Conservation (phyloP, 495 filamentous ascomycete species). For the Cercophora samala region DNA sequence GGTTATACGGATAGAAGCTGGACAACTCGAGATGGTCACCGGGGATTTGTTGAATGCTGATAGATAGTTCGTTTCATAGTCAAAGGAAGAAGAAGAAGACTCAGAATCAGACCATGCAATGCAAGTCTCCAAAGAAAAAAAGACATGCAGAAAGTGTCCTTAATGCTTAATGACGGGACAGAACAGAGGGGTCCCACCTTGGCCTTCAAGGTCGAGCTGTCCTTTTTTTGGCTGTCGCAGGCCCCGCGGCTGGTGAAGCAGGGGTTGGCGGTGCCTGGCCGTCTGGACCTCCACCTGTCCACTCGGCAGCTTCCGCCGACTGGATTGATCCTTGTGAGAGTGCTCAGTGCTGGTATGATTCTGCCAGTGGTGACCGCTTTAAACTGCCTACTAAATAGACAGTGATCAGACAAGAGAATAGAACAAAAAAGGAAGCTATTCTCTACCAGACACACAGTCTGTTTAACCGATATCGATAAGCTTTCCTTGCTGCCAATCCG, state of each 20-base stretch:
- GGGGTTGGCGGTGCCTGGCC: conserved; percentile 12
- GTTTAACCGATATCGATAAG: background rate
- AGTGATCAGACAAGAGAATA: background rate
- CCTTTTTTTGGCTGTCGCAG: conserved; percentile 28
- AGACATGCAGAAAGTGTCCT: conserved; percentile 17
- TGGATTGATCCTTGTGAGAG: conserved; percentile 5
- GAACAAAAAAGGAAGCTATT: background rate
- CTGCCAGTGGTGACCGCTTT: conserved; percentile 16
- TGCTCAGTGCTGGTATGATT: background rate
- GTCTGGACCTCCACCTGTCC: conserved; percentile 10
- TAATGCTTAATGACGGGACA: background rate
- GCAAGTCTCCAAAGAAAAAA: too few species aligned
- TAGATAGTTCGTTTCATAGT: too few species aligned
- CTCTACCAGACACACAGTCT: background rate
- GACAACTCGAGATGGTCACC: conserved; percentile 19
- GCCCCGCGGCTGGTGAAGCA: conserved; percentile 3
- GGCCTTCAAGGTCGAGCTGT: conserved; percentile 24
- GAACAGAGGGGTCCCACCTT: conserved; percentile 7
- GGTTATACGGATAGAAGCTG: background rate
- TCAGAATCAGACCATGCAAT: too few species aligned
- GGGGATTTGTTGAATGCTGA: conserved; percentile 17
- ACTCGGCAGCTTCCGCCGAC: conserved; percentile 10
- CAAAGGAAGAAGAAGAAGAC: too few species aligned
- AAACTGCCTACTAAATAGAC: background rate
- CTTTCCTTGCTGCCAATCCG: background rate